These are phyloP conservation scores for Cystofilobasidium bisporidii DNA, from an alignment of 768 basidiomycete genomes.

Conservation along the genomic window DNA sequence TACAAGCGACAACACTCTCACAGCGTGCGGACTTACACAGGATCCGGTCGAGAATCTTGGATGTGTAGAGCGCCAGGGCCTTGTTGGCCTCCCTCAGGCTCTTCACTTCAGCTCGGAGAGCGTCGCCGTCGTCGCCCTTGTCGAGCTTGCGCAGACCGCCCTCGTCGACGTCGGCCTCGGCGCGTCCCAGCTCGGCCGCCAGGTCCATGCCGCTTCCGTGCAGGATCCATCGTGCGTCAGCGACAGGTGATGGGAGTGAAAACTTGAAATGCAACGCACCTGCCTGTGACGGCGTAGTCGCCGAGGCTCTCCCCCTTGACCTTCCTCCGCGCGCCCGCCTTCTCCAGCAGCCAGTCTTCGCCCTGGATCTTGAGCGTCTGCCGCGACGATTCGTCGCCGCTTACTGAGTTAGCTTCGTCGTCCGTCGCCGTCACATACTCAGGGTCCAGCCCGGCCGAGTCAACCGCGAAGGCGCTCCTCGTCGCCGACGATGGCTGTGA, in stretches of 20 bases:
- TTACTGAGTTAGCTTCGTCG: neutral
- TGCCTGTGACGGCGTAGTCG: constrained; percentile 25
- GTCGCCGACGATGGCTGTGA: neutral
- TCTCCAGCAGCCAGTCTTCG: constrained; percentile 11
- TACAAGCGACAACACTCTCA: no score
- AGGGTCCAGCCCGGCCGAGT: neutral
- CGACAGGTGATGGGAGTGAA: no score
- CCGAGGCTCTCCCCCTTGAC: constrained; percentile 28
- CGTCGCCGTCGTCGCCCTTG: constrained; percentile 34
- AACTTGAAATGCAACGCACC: no score
- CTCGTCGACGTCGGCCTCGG: constrained; percentile 50
- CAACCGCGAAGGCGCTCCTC: neutral
- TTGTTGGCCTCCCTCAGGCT: constrained; percentile 46
- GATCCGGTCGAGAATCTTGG: constrained; percentile 24
- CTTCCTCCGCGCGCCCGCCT: constrained; percentile 11
- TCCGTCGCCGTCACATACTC: neutral
- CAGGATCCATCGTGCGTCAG: no score
- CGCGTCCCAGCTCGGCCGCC: constrained; percentile 82
- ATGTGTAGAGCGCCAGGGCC: constrained; percentile 19
- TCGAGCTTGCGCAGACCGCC: constrained; percentile 25
- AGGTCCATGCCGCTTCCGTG: constrained; percentile 64
- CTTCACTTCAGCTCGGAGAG: constrained; percentile 78
- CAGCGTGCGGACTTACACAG: neutral
- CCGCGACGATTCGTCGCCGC: no score
- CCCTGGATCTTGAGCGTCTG: neutral